These are phyloP conservation scores for Xanthoconium separans DNA, from an alignment of 1,284 basidiomycete species.

Conservation along the genomic window DNA sequence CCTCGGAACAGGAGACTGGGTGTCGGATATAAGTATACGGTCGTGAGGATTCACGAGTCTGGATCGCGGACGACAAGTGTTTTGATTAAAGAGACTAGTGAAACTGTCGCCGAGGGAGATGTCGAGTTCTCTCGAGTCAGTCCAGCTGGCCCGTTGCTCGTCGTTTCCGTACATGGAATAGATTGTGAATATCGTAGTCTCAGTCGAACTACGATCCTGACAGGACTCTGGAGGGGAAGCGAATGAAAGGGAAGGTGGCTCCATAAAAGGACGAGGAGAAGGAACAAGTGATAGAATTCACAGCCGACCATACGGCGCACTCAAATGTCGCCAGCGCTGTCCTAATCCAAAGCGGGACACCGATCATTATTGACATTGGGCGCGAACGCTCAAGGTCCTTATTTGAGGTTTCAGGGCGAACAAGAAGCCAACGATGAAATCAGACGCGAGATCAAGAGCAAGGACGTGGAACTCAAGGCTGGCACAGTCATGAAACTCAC, in stretches of 20 bases:
- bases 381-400: constrained; percentile 89
- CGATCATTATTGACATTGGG: constrained; percentile 48
- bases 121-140: constrained; percentile 36
- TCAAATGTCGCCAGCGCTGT: too few species aligned
- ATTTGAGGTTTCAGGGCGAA: constrained; percentile 87
- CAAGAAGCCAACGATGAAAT: constrained; percentile 88
- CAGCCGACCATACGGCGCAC: too few species aligned
- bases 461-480: constrained; percentile 97
- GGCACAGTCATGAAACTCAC: constrained; percentile 94
- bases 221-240: constrained; percentile 28
- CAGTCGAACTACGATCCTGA: constrained; percentile 44
- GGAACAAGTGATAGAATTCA: not conserved
- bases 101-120: constrained; percentile 34
- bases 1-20: constrained; percentile 8
- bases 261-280: constrained; percentile 37
- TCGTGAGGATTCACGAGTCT: constrained; percentile 20
- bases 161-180: constrained; percentile 76
- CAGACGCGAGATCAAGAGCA: constrained; percentile 84
- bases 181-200: constrained; percentile 73
- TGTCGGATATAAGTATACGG: not conserved
- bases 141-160: constrained; percentile 41
- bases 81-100: constrained; percentile 24
- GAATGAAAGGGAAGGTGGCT: constrained; percentile 43
- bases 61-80: constrained; percentile 6
- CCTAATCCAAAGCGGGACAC: too few species aligned